Evolutionary conservation across 495 filamentous ascomycete species (phyloP).

Genomic region (Chaetomium cochliodes): DNA sequence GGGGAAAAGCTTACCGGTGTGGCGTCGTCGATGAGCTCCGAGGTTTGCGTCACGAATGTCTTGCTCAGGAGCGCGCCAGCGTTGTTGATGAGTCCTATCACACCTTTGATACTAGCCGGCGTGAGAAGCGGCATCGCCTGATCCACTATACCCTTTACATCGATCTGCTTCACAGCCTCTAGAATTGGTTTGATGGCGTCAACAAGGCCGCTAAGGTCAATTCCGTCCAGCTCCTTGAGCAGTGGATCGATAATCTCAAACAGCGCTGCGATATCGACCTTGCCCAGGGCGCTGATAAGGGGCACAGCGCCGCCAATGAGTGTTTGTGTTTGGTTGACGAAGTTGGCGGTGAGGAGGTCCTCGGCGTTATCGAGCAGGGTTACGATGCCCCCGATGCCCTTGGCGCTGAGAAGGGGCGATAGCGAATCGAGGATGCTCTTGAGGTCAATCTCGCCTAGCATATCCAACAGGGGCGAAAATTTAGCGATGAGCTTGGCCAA

Average conservation of each 20-base stretch:
- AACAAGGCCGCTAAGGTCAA: slow-evolving; percentile 39
- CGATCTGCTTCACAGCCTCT: slow-evolving; percentile 35
- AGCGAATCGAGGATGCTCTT: slow-evolving; percentile 44
- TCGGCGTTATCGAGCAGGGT: slow-evolving; percentile 45
- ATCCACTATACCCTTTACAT: slow-evolving; percentile 40
- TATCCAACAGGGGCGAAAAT: slow-evolving; percentile 40
- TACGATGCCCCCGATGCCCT: slow-evolving; percentile 43
- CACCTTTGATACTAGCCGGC: slow-evolving; percentile 39
- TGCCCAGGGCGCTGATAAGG: slow-evolving; percentile 36
- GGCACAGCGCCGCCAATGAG: slow-evolving; percentile 37
- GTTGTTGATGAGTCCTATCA: slow-evolving; percentile 44
- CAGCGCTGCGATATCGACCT: slow-evolving; percentile 39
- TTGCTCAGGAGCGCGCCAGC: slow-evolving; percentile 42
- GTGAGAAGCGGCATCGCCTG: slow-evolving; percentile 45
- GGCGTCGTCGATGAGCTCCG: slow-evolving; percentile 51
- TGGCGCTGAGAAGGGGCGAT: slow-evolving; percentile 43
- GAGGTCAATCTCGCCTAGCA: slow-evolving; percentile 46
- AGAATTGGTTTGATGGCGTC: slow-evolving; percentile 41
- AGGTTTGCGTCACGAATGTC: slow-evolving; percentile 48
- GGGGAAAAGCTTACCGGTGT: slow-evolving; percentile 44
- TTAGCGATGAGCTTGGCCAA: slow-evolving; percentile 38
- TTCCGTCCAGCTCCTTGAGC: slow-evolving; percentile 32
- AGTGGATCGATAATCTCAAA: slow-evolving; percentile 37
- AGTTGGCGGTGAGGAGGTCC: slow-evolving; percentile 43
- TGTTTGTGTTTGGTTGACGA: slow-evolving; percentile 48